A percentile compares a stretch with the other conserved stretches of the same genome.
Conservation (phyloP, 2,329 filamentous ascomycete genomes). For the Pseudogymnoascus sp. region DNA sequence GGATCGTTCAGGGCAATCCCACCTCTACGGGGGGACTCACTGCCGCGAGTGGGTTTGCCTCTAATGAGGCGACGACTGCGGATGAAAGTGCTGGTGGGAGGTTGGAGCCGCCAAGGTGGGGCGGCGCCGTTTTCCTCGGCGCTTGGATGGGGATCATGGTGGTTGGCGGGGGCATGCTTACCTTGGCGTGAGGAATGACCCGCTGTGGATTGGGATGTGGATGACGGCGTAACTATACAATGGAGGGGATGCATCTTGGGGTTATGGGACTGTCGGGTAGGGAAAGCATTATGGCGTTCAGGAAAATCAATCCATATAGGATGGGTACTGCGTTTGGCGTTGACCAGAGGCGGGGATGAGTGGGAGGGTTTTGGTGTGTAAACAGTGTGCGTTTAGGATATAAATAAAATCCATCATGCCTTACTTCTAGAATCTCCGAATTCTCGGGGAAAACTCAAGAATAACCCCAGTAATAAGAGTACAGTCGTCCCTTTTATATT, state of each 20-base stretch:
- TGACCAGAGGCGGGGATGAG: not conserved
- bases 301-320: not conserved
- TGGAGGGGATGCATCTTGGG: not conserved
- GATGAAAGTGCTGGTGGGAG: not conserved
- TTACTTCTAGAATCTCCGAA: not conserved
- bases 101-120: not conserved
- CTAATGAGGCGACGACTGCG: not conserved
- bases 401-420: not conserved
- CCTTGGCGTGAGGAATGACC: slow-evolving; percentile 14
- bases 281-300: not conserved
- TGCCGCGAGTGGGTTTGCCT: not conserved
- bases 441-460: not conserved
- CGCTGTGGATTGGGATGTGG: slow-evolving; percentile 16
- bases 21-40: not conserved
- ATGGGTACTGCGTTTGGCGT: not conserved
- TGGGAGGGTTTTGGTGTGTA: not conserved
- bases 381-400: not conserved
- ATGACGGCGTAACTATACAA: not conserved
- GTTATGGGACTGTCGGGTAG: not conserved
- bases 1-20: not conserved
- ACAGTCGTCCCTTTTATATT: too few species aligned
- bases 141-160: slow-evolving; percentile 28
- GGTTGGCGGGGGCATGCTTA: slow-evolving; percentile 31
- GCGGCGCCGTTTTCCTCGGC: slow-evolving; percentile 20
- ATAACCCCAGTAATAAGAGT: not conserved